Evolutionary conservation across 176 grass and related monocot species (phyloP), one percentile per base, ranked within the genome.

Genomic region (Bonia amplexicaulis): DNA sequence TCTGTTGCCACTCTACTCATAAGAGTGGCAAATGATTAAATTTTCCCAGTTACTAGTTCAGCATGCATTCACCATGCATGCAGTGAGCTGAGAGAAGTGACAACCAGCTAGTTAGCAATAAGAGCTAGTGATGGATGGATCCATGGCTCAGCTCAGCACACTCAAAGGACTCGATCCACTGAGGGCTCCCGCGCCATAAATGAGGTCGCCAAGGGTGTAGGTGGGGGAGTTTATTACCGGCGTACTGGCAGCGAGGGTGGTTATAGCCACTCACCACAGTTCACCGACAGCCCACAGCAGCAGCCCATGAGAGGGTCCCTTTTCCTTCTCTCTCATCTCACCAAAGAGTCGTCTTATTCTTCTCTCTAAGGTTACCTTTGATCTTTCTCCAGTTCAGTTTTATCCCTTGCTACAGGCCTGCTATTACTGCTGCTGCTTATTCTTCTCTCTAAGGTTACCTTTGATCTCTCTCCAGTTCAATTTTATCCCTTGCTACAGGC

Each of bases 181-280:
- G 64, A 55, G 23, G 61, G 48, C 84, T 78, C 78, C 71, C 74
- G 15, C 45, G 33, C 76, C 80, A 91, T 92, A 61, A 94, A 92
- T 94, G 86, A 80, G 85, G 80, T 87, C 68, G 29, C 76, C 82
- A 86, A 84, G 70, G 16, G 85, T 60, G 88, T 92, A 90, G 93
- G 93, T 95, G 93, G 81, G 74, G 76, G 87, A 85, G 87, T 95
- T 95, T 92, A 95, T 90, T 88, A 90, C 85, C 90, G 15, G 62
- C 51, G 79, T 92, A 86, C 85, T 73, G 68, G 80, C 75, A 87
- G 41, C 60, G 69, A 74, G 66, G 79, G 85, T 95, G 87, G 90
- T 88, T 92, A 88, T 49, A 37, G 73, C 48, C 74, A 40, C 47
- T 52, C 58, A 45, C 80, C 77, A 75, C 63, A 79, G 41, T 88